phyloP scores from a whole-genome alignment of 176 grass and related monocot species.

The Lolium perenne region DNA sequence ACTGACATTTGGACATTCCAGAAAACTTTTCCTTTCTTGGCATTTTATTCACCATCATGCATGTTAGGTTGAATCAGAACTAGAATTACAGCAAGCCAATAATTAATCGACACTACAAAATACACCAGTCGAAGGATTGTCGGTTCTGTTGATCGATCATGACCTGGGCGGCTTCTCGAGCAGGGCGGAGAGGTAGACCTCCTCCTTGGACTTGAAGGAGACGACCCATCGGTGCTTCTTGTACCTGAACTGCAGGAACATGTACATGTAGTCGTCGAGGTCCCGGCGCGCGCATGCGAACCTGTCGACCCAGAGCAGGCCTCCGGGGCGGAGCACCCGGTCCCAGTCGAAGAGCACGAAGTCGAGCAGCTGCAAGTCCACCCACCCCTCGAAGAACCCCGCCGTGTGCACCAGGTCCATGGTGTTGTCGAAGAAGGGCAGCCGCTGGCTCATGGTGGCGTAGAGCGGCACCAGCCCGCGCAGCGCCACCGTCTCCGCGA shows the following conservation, averaged over 20 bases:
- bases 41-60: too few relatives aligned
- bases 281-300: constrained; percentile 78
- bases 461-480: constrained; percentile 81
- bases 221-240: constrained; percentile 96
- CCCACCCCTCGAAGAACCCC: constrained; percentile 78
- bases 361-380: constrained; percentile 85
- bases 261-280: constrained; percentile 98
- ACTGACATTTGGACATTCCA: too few relatives aligned
- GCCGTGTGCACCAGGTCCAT: constrained; percentile 87
- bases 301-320: constrained; percentile 88
- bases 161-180: constrained; percentile 86
- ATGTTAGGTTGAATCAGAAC: too few relatives aligned
- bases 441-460: constrained; percentile 62
- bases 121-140: not conserved
- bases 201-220: constrained; percentile 96
- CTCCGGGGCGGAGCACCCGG: constrained; percentile 80
- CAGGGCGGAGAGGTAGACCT: constrained; percentile 88
- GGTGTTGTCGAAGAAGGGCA: constrained; percentile 94
- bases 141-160: not conserved
- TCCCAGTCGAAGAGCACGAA: constrained; percentile 98
- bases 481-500: constrained; percentile 83
- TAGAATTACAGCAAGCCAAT: too few relatives aligned
- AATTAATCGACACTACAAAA: too few relatives aligned
- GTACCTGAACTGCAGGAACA: constrained; percentile 97
- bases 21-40: too few relatives aligned